Evolutionary conservation across 305 asterid species (phyloP).

Genomic region (Ilex paraguariensis): DNA sequence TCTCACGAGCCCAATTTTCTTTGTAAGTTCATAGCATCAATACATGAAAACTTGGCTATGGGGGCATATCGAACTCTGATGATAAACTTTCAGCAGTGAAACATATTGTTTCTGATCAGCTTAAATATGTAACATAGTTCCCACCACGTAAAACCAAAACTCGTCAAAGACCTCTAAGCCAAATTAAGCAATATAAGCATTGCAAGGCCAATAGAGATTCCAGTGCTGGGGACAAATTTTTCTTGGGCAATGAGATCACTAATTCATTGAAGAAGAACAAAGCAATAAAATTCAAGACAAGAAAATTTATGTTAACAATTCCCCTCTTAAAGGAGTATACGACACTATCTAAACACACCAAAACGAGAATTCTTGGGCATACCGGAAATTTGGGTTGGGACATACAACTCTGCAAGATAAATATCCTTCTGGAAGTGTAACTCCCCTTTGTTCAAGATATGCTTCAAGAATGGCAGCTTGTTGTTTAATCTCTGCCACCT

Average conservation of each 20-base stretch:
- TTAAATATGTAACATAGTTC: too few species aligned
- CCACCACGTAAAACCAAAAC: too few species aligned
- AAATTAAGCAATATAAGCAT: neutral
- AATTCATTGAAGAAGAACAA: neutral
- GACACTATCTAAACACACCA: neutral
- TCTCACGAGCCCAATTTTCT: too few species aligned
- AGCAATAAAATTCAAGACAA: neutral
- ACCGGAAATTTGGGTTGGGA: conserved; percentile 65
- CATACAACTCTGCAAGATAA: conserved; percentile 68
- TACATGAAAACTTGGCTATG: too few species aligned
- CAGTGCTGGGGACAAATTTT: neutral
- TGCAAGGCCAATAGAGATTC: neutral
- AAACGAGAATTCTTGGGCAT: conserved; percentile 13
- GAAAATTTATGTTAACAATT: neutral
- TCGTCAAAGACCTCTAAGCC: neutral
- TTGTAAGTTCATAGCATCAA: too few species aligned
- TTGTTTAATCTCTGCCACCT: conserved; percentile 61
- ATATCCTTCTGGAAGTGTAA: conserved; percentile 66
- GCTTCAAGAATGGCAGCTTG: conserved; percentile 64
- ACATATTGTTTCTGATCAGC: too few species aligned
- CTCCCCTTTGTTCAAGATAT: conserved; percentile 86
- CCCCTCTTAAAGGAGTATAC: neutral
- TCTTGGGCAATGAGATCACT: neutral
- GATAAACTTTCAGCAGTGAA: too few species aligned
- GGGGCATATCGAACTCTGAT: too few species aligned